Evolutionary conservation across 2,329 filamentous ascomycete species (phyloP), one percentile per base, ranked within the genome.

Genomic region (Colletotrichum aenigma): DNA sequence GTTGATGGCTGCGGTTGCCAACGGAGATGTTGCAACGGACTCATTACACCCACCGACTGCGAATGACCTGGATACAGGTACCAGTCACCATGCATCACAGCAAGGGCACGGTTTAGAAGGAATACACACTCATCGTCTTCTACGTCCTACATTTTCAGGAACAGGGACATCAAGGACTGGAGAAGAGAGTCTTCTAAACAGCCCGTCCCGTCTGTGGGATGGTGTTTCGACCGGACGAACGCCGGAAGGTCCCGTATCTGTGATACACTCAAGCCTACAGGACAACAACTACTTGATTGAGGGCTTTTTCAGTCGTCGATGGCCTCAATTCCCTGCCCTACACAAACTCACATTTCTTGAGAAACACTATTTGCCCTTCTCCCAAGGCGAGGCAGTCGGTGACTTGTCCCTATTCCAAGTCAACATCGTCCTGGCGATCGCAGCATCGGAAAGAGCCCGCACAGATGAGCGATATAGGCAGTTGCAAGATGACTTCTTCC

Each of bases 261-360:
- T 18, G 15, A 64, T 36, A 32, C 15, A 36, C 7, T 43, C 55
- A 12, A 55, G 28, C 3, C 16, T 58, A 16, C 68, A 55, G 8
- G 43, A 74, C 8, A 55, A 26, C 21, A 52, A 43, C 26, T 60
- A 43, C 10, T 38, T 81, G 26, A 66, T 77, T 21, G 74, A 77
- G n/a, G 70, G 66, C 10, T 81, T 81, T 55, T 81, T 81, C 48
- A 76, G 76, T 38, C 66, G 73, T n/a, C 71, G 79, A 65, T 81
- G 79, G 80, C 79, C 80, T 6, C 79, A 81, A 58, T 68, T 80
- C 12, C 80, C 80, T 15, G 75, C 80, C 6, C 67, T 81, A 3
- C 79, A 81, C 62, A 74, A 76, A 66, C 76, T 75, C 3, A 76
- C 75, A 3, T 80, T 80, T 52, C 36, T 77, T n/a, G 66, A 76